Percentiles rank a stretch among this genome's conserved stretches.
Conservation (phyloP, 2,329 filamentous ascomycete species). For the Aspergillus neotritici region DNA sequence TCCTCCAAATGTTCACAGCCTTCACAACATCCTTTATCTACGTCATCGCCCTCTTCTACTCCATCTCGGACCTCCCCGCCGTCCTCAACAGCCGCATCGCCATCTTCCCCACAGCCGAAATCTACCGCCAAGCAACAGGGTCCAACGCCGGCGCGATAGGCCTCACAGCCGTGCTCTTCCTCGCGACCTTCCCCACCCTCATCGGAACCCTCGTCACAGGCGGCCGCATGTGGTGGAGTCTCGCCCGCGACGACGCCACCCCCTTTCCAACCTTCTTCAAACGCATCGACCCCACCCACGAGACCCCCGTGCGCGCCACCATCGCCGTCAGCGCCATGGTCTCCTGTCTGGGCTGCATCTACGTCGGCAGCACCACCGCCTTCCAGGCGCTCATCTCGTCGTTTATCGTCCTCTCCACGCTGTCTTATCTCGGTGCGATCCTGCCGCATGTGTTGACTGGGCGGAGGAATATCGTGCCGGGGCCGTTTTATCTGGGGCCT, state of each 20-base stretch:
- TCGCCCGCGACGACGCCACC: constrained; percentile 53
- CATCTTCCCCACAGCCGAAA: constrained; percentile 59
- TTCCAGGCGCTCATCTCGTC: constrained; percentile 62
- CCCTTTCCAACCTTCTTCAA: constrained; percentile 48
- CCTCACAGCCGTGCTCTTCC: constrained; percentile 49
- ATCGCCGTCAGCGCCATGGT: constrained; percentile 46
- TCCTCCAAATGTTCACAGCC: constrained; percentile 41
- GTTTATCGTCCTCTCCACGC: constrained; percentile 51
- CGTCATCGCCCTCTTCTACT: constrained; percentile 40
- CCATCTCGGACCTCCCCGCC: constrained; percentile 42
- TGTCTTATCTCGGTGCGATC: constrained; percentile 60
- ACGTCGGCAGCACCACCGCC: constrained; percentile 60
- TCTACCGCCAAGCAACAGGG: constrained; percentile 57
- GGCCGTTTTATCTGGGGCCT: constrained; percentile 54
- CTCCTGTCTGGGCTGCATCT: constrained; percentile 58
- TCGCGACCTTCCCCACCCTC: constrained; percentile 49
- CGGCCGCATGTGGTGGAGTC: constrained; percentile 56
- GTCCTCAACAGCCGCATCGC: constrained; percentile 43
- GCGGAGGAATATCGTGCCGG: constrained; percentile 46
- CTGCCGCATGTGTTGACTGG: constrained; percentile 50
- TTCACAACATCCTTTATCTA: constrained; percentile 43
- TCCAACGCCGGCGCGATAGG: constrained; percentile 48
- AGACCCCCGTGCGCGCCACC: constrained; percentile 54
- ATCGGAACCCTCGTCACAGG: constrained; percentile 53
- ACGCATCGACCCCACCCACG: constrained; percentile 42